Percentiles rank a stretch among this genome's conserved stretches.
phyloP scores from a whole-genome alignment of 2,329 filamentous ascomycete species.

The Mycogone perniciosa region DNA sequence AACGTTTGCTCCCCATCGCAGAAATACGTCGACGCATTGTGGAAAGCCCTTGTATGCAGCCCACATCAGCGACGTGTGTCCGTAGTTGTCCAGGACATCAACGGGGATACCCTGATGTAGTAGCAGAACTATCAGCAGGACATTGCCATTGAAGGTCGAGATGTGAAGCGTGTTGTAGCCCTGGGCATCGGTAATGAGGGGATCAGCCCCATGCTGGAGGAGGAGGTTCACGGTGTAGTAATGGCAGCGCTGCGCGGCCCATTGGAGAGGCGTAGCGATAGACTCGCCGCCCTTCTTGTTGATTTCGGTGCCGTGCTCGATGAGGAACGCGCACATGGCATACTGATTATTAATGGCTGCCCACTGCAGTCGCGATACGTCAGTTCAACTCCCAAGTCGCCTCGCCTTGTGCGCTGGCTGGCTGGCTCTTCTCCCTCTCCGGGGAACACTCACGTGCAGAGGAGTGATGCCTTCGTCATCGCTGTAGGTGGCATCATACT shows the following conservation, averaged over 20 bases:
- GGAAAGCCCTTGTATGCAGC: slow-evolving; percentile 96
- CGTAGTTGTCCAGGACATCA: slow-evolving; percentile 80
- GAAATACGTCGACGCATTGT: slow-evolving; percentile 81
- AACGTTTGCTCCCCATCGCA: slow-evolving; percentile 93
- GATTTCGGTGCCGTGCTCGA: slow-evolving; percentile 78
- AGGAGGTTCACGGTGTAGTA: slow-evolving; percentile 95
- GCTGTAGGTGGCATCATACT: slow-evolving; percentile 72
- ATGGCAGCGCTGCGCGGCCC: slow-evolving; percentile 93
- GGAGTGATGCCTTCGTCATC: slow-evolving; percentile 95
- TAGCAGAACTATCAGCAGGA: slow-evolving; percentile 79
- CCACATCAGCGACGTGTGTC: slow-evolving; percentile 97
- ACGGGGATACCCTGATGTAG: slow-evolving; percentile 94
- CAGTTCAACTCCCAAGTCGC: neutral
- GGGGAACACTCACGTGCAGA: slow-evolving; percentile 63
- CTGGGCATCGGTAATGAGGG: slow-evolving; percentile 84
- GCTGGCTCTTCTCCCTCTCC: neutral
- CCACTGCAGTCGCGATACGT: slow-evolving; percentile 56
- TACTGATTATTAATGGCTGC: slow-evolving; percentile 98
- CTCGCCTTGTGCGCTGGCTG: neutral
- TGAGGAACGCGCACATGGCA: slow-evolving; percentile 91
- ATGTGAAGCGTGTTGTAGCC: slow-evolving; percentile 98
- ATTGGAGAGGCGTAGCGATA: slow-evolving; percentile 87
- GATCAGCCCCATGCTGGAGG: slow-evolving; percentile 85
- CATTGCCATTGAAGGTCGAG: slow-evolving; percentile 94
- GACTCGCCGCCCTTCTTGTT: slow-evolving; percentile 96